Evolutionary conservation across 192 early-diverging fungal species (phyloP), one percentile per base, ranked within the genome.

Genomic region (Physocladia obscura): DNA sequence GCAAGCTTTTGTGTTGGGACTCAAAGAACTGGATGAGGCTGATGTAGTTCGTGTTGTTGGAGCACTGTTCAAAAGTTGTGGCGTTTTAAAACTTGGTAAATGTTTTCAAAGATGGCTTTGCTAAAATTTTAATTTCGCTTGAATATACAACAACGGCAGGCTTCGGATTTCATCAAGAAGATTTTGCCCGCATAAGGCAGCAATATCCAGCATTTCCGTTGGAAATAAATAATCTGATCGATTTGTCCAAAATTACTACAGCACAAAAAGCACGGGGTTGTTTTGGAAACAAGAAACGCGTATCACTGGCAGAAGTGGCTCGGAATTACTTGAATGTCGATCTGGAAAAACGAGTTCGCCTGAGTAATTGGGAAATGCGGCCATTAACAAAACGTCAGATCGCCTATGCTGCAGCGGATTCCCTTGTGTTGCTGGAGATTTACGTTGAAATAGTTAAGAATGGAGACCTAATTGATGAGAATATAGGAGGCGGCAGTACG

Each of bases 281-380:
- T n/a, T 65, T 65, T 34, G 27, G 34, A 34, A 36, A 6, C 11
- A 65, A 65, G 32, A 65, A 65, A 26, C 5, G 34, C 19, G 52
- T 65, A 34, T n/a, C 26, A n/a, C 26, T 65, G 2, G 48, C 21
- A 17, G 63, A 65, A 31, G 22, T 65, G 49, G 63, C 52, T 19
- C 39, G 36, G 32, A 4, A 65, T 6, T 65, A 65, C 32, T 26
- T 65, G 24, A 32, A 32, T 8, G 63, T 65, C 11, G 15, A 19
- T 11, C 34, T 65, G 63, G 63, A 65, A 29, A 65, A 65, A 39
- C 8, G 63, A 34, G 48, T 65, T 15, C 63, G 63, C 6, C 22
- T 65, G 47, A 30, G 24, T 21, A 52, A 65, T 34, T 65, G 63
- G 63, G 63, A 65, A 21, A 65, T 65, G 47, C 47, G 63, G 32